Evolutionary conservation across 2,329 filamentous ascomycete genomes (phyloP).

Genomic region (Tolypocladium tundrense): DNA sequence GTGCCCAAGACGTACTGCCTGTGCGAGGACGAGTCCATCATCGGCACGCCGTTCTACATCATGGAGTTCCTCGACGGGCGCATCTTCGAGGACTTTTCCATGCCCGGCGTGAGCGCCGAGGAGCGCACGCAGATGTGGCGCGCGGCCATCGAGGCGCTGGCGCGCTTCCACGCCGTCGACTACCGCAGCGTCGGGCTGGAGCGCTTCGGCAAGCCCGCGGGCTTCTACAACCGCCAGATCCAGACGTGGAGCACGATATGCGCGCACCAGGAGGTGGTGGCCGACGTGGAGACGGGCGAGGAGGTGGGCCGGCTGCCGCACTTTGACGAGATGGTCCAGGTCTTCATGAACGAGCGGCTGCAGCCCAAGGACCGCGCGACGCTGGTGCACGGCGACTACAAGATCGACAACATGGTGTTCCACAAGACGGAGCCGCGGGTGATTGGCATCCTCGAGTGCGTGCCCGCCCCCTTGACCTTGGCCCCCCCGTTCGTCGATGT

Average conservation of each 20-base stretch:
- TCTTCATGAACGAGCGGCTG: constrained; percentile 58
- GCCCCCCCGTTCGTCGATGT: too few relatives aligned
- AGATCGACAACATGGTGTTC: constrained; percentile 86
- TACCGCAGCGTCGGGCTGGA: constrained; percentile 57
- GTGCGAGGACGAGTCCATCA: constrained; percentile 69
- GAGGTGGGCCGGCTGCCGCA: constrained; percentile 76
- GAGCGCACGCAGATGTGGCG: constrained; percentile 78
- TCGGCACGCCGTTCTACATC: constrained; percentile 92
- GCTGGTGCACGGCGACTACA: constrained; percentile 92
- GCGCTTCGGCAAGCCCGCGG: constrained; percentile 59
- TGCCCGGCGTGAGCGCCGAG: constrained; percentile 59
- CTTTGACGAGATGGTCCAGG: constrained; percentile 67
- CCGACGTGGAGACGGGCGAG: constrained; percentile 66
- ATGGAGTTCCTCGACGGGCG: constrained; percentile 94
- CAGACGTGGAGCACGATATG: constrained; percentile 74
- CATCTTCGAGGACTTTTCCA: constrained; percentile 80
- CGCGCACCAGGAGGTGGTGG: constrained; percentile 61
- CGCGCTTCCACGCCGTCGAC: constrained; percentile 70
- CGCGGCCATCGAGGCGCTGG: constrained; percentile 72
- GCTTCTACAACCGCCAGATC: constrained; percentile 82
- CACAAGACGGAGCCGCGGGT: constrained; percentile 80
- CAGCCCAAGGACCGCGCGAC: constrained; percentile 71
- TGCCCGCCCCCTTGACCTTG: background rate
- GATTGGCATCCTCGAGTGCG: constrained; percentile 81
- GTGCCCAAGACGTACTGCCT: constrained; percentile 76